These are phyloP conservation scores for Penicillium sp. DNA, from an alignment of 2,329 filamentous ascomycete species.

Conservation along the genomic window DNA sequence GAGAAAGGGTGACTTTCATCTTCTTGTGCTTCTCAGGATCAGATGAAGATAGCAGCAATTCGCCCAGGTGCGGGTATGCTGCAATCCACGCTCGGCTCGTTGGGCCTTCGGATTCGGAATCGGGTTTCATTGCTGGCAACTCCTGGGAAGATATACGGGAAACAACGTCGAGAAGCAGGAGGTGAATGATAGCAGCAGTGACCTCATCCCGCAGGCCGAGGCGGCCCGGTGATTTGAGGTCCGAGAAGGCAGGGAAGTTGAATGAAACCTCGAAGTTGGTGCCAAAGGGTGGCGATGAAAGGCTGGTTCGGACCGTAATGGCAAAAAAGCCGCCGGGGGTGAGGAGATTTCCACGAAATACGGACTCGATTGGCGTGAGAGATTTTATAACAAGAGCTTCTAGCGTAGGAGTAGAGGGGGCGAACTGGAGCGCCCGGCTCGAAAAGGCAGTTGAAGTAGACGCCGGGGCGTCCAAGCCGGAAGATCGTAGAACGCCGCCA, in stretches of 20 bases:
- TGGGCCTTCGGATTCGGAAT: background rate
- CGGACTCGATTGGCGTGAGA: slow-evolving; percentile 44
- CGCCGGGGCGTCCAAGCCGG: slow-evolving; percentile 30
- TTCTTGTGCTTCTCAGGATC: slow-evolving; percentile 28
- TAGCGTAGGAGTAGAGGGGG: slow-evolving; percentile 20
- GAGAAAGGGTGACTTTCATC: slow-evolving; percentile 32
- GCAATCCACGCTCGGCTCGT: slow-evolving; percentile 27
- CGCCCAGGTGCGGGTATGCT: slow-evolving; percentile 36
- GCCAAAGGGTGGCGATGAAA: slow-evolving; percentile 34
- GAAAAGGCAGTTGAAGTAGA: slow-evolving; percentile 28
- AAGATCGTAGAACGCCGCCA: slow-evolving; percentile 31
- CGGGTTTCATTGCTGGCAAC: slow-evolving; percentile 1
- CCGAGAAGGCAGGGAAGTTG: slow-evolving; percentile 30
- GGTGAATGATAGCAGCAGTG: slow-evolving; percentile 34
- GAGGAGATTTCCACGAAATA: slow-evolving; percentile 38
- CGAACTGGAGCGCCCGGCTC: slow-evolving; percentile 19
- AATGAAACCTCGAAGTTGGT: slow-evolving; percentile 41
- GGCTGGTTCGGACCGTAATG: slow-evolving; percentile 39
- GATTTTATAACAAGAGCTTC: slow-evolving; percentile 46
- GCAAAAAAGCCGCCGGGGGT: slow-evolving; percentile 37
- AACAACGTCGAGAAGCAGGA: slow-evolving; percentile 41
- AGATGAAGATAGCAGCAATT: slow-evolving; percentile 27
- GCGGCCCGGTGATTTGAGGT: slow-evolving; percentile 33
- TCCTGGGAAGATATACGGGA: slow-evolving; percentile 27
- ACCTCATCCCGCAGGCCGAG: slow-evolving; percentile 37